A percentile compares a stretch with the other conserved stretches of the same genome.
Conservation (phyloP, 2,329 filamentous ascomycete species). For the Shiraia bambusicola region DNA sequence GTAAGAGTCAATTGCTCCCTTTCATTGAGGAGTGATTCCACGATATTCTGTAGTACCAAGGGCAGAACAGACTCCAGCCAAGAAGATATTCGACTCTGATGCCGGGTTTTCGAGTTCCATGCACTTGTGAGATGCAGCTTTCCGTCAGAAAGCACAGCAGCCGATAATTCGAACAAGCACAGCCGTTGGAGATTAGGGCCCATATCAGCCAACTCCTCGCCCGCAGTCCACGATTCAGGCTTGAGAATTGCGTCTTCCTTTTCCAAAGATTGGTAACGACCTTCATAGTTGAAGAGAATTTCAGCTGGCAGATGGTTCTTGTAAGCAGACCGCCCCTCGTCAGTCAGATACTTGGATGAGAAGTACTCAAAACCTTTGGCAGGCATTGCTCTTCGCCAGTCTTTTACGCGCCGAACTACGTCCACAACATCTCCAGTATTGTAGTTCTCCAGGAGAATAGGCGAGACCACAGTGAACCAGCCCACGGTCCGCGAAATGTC, state of each 20-base stretch:
- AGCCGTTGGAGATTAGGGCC: constrained; percentile 7
- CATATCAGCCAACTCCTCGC: too few relatives aligned
- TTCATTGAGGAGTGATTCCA: neutral
- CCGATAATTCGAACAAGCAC: constrained; percentile 11
- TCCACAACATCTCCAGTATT: constrained; percentile 47
- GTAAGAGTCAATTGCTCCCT: constrained; percentile 11
- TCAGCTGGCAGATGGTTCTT: constrained; percentile 46
- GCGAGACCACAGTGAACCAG: too few relatives aligned
- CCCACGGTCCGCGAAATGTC: constrained; percentile 26
- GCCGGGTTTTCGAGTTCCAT: constrained; percentile 15
- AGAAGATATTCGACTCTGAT: constrained; percentile 9
- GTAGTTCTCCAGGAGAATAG: too few relatives aligned
- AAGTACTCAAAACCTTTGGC: constrained; percentile 1
- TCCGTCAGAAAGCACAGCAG: constrained; percentile 7
- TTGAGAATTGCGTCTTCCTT: constrained; percentile 48
- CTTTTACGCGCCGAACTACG: constrained; percentile 24
- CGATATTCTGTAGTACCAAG: constrained; percentile 1
- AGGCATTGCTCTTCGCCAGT: constrained; percentile 6
- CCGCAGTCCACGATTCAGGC: constrained; percentile 1
- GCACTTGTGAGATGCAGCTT: constrained; percentile 8
- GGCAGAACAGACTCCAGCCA: constrained; percentile 18
- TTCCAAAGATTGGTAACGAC: constrained; percentile 50
- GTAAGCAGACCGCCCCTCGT: neutral
- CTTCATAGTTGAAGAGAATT: constrained; percentile 57
- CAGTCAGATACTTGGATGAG: neutral